A percentile compares a stretch with the other conserved stretches of the same genome.
Evolutionary conservation across 441 rosid species (phyloP).

Genomic region (Adansonia grandidieri): DNA sequence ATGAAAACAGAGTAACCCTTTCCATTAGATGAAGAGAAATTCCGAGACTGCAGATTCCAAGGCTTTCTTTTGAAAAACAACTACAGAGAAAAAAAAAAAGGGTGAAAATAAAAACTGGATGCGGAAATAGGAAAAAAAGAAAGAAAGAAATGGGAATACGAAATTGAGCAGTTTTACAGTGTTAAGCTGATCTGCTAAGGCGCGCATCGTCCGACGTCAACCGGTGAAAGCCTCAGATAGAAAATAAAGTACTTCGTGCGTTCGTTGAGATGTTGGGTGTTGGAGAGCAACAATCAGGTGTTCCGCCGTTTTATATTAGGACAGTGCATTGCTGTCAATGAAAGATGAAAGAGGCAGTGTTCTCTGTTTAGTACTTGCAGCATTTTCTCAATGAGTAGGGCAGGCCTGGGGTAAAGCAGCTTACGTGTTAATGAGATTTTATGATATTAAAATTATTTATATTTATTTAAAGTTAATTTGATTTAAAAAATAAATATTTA

Average conservation of each 20-base stretch:
- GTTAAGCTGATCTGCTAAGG: constrained; percentile 38
- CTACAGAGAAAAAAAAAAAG: constrained; percentile 32
- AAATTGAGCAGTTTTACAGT: constrained; percentile 29
- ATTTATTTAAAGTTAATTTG: too few relatives aligned
- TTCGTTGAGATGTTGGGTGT: background rate
- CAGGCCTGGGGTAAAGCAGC: too few relatives aligned
- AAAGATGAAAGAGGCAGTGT: background rate
- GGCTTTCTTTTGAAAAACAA: constrained; percentile 47
- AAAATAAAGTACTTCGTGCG: background rate
- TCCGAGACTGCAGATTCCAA: constrained; percentile 44
- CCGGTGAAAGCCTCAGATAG: background rate
- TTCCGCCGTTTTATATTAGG: background rate
- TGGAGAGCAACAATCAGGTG: background rate
- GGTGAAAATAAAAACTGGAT: background rate
- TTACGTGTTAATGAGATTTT: too few relatives aligned
- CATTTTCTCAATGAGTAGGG: too few relatives aligned
- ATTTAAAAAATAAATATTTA: too few relatives aligned
- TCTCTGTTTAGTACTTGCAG: background rate
- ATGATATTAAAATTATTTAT: too few relatives aligned
- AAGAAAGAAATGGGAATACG: background rate
- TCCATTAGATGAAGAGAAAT: constrained; percentile 39
- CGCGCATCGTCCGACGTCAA: constrained; percentile 37
- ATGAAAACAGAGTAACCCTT: constrained; percentile 39
- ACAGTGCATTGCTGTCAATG: background rate
- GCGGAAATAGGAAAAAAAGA: background rate